These are phyloP conservation scores for Chaetothyriales sp. DNA, from an alignment of 2,329 filamentous ascomycete species.

Conservation along the genomic window DNA sequence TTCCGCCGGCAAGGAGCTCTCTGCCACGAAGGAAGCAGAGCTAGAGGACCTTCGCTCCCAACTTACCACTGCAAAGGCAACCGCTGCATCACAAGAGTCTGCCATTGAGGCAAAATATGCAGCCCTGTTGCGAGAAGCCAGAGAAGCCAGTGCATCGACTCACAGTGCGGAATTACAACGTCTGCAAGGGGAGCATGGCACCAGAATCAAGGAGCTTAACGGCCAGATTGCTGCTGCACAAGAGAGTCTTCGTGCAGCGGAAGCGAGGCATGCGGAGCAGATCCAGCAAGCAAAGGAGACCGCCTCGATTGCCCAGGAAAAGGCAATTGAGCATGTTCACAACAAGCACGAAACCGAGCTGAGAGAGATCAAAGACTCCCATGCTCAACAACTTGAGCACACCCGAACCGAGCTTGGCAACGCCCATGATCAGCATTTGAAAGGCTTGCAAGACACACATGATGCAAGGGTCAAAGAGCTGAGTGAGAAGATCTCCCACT, in stretches of 20 bases:
- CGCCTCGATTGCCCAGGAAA: conserved; percentile 8
- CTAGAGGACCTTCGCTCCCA: background rate
- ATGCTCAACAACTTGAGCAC: conserved; percentile 24
- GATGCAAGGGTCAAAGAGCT: conserved; percentile 10
- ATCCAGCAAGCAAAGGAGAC: conserved; percentile 7
- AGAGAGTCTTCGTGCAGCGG: conserved; percentile 2
- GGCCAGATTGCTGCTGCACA: conserved; percentile 3
- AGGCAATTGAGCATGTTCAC: conserved; percentile 6
- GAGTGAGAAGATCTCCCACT: conserved; percentile 5
- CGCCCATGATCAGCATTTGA: conserved; percentile 9
- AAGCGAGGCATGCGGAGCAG: conserved; percentile 2
- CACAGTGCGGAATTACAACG: conserved; percentile 7
- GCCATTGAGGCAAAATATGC: conserved; percentile 3
- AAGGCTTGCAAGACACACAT: conserved; percentile 11
- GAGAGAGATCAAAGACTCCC: conserved; percentile 18
- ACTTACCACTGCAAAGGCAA: background rate
- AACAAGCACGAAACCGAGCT: conserved; percentile 2
- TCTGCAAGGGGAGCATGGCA: background rate
- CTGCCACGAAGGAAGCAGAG: background rate
- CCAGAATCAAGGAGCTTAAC: conserved; percentile 1
- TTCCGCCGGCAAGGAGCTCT: background rate
- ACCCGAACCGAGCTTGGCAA: conserved; percentile 20
- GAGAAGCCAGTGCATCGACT: conserved; percentile 2
- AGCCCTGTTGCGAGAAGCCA: background rate
- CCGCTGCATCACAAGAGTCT: conserved; percentile 2